phyloP scores from a whole-genome alignment of 306 rosid genomes.

The Castanea sativa region DNA sequence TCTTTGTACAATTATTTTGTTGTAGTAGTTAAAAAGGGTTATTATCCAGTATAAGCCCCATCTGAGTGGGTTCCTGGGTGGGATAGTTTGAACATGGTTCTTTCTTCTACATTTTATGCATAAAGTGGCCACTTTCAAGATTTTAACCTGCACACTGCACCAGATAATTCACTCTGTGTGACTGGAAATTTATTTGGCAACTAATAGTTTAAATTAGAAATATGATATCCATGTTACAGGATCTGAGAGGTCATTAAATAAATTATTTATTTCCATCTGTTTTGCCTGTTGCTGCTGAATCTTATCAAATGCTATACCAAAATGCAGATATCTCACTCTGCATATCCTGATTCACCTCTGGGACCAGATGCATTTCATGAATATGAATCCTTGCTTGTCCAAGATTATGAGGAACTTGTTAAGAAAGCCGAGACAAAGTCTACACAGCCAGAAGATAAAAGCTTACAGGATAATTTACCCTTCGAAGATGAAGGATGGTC shows the following conservation, averaged over 20 bases:
- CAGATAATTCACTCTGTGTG: background rate
- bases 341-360: conserved; percentile 86
- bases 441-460: conserved; percentile 27
- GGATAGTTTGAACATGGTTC: background rate
- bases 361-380: conserved; percentile 94
- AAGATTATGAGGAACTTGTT: conserved; percentile 84
- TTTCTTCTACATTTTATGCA: background rate
- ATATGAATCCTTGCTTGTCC: conserved; percentile 83
- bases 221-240: background rate
- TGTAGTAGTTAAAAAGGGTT: background rate
- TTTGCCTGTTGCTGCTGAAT: background rate
- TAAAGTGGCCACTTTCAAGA: background rate
- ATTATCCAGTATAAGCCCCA: background rate
- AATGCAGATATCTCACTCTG: conserved; percentile 72
- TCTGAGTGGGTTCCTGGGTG: background rate
- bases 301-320: conserved; percentile 19
- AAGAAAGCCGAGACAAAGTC: conserved; percentile 47
- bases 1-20: background rate
- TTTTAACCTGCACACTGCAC: background rate
- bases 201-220: background rate
- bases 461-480: conserved; percentile 31
- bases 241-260: background rate
- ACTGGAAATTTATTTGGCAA: background rate
- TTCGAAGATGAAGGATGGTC: conserved; percentile 56
- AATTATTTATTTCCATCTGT: background rate